phyloP scores from a whole-genome alignment of 768 basidiomycete genomes.

The Trametes maxima region DNA sequence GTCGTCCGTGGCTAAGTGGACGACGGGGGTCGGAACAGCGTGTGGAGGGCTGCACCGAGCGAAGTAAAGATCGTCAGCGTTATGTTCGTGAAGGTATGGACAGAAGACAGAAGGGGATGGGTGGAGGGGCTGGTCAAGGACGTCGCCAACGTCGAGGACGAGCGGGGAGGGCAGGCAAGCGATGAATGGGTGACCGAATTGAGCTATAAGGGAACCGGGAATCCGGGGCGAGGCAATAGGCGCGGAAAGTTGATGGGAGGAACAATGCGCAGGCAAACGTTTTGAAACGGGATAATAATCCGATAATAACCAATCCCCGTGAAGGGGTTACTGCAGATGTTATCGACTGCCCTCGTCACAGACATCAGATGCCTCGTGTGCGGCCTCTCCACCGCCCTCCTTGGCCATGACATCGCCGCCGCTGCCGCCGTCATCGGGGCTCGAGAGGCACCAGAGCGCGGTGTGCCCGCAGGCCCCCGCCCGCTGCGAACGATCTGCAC shows the following conservation, averaged over 20 bases:
- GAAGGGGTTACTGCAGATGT: slow-evolving; percentile 17
- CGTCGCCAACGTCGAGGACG: slow-evolving; percentile 30
- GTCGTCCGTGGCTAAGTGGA: slow-evolving; percentile 14
- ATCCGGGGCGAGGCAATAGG: slow-evolving; percentile 26
- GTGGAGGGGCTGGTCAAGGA: slow-evolving; percentile 22
- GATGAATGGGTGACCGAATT: slow-evolving; percentile 25
- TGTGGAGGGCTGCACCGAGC: slow-evolving; percentile 8
- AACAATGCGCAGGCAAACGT: slow-evolving; percentile 25
- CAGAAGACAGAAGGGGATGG: slow-evolving; percentile 15
- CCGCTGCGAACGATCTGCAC: background rate
- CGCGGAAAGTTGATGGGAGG: slow-evolving; percentile 26
- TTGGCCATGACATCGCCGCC: slow-evolving; percentile 22
- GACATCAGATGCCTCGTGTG: slow-evolving; percentile 25
- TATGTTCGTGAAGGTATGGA: slow-evolving; percentile 23
- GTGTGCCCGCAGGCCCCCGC: background rate
- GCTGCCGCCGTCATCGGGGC: slow-evolving; percentile 1
- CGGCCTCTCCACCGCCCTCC: slow-evolving; percentile 20
- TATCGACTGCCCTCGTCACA: slow-evolving; percentile 24
- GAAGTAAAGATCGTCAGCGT: slow-evolving; percentile 31
- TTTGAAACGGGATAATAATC: slow-evolving; percentile 20
- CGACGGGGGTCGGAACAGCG: background rate
- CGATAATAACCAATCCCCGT: slow-evolving; percentile 18
- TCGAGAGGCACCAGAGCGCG: background rate
- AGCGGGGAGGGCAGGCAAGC: slow-evolving; percentile 26
- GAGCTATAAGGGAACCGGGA: slow-evolving; percentile 32